phyloP scores from a whole-genome alignment of 2,329 filamentous ascomycete genomes.

The Diaporthe velutina region DNA sequence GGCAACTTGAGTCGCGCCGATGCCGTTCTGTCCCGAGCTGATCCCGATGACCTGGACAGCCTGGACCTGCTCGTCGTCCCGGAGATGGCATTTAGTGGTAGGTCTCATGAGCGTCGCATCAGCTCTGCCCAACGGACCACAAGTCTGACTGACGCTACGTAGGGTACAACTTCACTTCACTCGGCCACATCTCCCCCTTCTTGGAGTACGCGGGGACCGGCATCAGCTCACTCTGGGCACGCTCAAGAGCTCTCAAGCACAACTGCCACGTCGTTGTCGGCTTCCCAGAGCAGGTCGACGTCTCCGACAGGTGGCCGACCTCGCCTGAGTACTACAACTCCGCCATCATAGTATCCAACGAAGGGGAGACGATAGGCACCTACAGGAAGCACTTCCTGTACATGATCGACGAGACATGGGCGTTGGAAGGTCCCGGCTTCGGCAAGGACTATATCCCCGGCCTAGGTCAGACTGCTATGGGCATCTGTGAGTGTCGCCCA shows the following conservation, averaged over 20 bases:
- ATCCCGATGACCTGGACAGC: slow-evolving; percentile 69
- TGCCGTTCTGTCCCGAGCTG: slow-evolving; percentile 67
- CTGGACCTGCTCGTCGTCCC: slow-evolving; percentile 81
- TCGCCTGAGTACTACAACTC: slow-evolving; percentile 69
- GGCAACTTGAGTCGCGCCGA: slow-evolving; percentile 80
- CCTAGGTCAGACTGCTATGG: slow-evolving; percentile 66
- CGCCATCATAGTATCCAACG: slow-evolving; percentile 64
- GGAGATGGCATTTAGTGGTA: slow-evolving; percentile 82
- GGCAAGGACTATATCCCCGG: slow-evolving; percentile 55
- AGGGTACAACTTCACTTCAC: slow-evolving; percentile 84
- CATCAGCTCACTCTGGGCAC: slow-evolving; percentile 79
- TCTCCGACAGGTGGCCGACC: slow-evolving; percentile 62
- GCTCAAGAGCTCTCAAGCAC: slow-evolving; percentile 73
- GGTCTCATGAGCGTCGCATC: slow-evolving; percentile 37
- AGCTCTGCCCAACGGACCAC: background rate
- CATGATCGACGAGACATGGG: slow-evolving; percentile 73
- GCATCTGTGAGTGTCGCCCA: slow-evolving; percentile 64
- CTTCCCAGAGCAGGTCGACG: slow-evolving; percentile 78
- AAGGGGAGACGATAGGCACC: slow-evolving; percentile 72
- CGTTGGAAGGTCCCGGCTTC: slow-evolving; percentile 58
- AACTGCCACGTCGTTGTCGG: slow-evolving; percentile 78
- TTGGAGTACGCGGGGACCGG: slow-evolving; percentile 77
- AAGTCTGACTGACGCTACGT: slow-evolving; percentile 20
- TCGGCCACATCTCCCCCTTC: slow-evolving; percentile 75
- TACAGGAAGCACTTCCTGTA: slow-evolving; percentile 73